These are phyloP conservation scores for Clitoria ternatea DNA, from an alignment of 306 rosid species.

Conservation along the genomic window DNA sequence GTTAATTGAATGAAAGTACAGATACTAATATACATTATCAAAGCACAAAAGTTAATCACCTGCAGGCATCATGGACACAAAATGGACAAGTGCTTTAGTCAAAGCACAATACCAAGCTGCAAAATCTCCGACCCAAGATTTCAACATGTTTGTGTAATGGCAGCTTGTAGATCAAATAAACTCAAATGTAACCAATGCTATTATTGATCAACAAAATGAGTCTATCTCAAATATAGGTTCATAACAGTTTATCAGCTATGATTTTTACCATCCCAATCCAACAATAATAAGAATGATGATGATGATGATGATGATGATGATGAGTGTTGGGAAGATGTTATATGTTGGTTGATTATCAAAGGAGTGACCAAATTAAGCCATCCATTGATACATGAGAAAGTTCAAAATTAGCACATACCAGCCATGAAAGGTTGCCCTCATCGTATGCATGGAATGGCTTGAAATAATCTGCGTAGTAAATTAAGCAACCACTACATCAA, in stretches of 20 bases:
- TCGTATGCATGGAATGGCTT: constrained; percentile 71
- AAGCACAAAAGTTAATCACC: background rate
- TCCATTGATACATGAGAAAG: background rate
- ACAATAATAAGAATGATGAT: too few relatives aligned
- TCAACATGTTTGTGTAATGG: too few relatives aligned
- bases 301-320: too few relatives aligned
- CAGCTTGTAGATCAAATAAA: too few relatives aligned
- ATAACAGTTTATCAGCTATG: background rate
- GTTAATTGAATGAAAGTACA: background rate
- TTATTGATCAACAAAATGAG: too few relatives aligned
- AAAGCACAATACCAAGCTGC: background rate
- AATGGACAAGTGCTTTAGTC: background rate
- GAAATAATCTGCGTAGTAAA: constrained; percentile 48
- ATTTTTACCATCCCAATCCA: background rate
- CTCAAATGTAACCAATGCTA: too few relatives aligned
- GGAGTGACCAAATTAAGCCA: background rate
- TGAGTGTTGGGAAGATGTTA: background rate
- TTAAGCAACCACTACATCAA: constrained; percentile 18
- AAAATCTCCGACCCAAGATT: background rate
- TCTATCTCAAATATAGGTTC: too few relatives aligned
- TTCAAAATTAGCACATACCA: constrained; percentile 36
- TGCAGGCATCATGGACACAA: background rate
- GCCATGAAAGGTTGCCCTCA: constrained; percentile 72
- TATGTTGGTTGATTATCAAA: background rate
- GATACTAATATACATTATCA: background rate